Base-by-base conservation (phyloP, 106 monocot species). In the Platanthera guangdongensis region DNA sequence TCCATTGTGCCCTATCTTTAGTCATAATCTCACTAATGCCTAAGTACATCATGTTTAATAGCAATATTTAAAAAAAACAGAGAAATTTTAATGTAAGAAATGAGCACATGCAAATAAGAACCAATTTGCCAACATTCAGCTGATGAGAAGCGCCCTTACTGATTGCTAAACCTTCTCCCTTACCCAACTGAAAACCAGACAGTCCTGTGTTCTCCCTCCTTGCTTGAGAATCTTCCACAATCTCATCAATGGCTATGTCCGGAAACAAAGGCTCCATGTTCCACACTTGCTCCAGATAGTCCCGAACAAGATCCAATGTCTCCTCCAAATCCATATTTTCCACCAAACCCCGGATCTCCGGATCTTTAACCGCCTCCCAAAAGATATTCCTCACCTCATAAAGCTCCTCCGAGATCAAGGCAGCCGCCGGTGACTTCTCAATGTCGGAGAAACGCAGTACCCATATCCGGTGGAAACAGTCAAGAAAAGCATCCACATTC, bases 241-340 rank as follows among this genome's bases (percentile, higher is more conserved):
- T 13, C 47, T n/a, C 47, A 9, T 51, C 45, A 46, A 71, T 71
- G 10, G 47, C 46, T 5, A 16, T 16, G 16, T 47, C 47, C 14
- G 70, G 70, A 15, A 48, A 70, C 16, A 70, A 70, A 51, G 72
- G 72, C 50, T 51, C 51, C 72, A 72, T 51, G 4, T 12, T 51
- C 72, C 51, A 72, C 50, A 72, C 50, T 51, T 72, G 50, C 51
- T 72, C 72, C 10, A 72, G 72, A 72, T 72, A 72, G 51, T 15
- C 49, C 50, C 72, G 11, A 72, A 72, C 21, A 6, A 4, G 72
- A 32, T 72, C 72, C 9, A 72, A 21, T 15, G 72, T 21, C 21
- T 51, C 72, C 72, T 72, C 72, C 51, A 51, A 72, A 19, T 51
- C 72, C 11, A 6, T 51, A 72, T 21, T 50, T 3, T 1, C 51